Evolutionary conservation across 2,329 filamentous ascomycete species (phyloP), one percentile per base, ranked within the genome.

Genomic region (Fonsecaea multimorphosa): DNA sequence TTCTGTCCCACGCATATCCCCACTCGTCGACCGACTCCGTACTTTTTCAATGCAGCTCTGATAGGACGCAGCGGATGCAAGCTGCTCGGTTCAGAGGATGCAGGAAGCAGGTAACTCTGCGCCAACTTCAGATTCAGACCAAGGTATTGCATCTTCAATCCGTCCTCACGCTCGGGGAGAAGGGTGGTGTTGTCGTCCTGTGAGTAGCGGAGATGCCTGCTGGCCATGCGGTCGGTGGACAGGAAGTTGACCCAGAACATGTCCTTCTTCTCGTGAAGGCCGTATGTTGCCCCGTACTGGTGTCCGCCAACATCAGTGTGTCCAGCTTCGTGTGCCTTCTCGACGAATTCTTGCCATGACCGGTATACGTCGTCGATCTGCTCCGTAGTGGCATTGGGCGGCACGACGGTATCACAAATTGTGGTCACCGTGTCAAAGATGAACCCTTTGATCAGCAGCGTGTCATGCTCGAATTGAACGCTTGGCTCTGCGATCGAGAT

Each of bases 121-220:
- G 61, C 54, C n/a, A 63, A 22, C 38, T 58, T 63, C 36, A 63
- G 31, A 31, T 63, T 58, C 38, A 63, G 54, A 9, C 61, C 61
- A 27, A 63, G 38, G 31, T 63, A 63, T 36, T 63, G 31, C 38
- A 63, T 16, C n/a, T 58, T 58, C 40, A 63, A 31, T 2, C 54
- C 36, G 8, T 58, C 61, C 40, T 63, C 61, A 4, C 61, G 53
- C 40, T 63, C 61, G 29, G 53, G 29, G n/a, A 63, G 54, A 16
- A 63, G 61, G 9, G 14, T 52, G n/a, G 27, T 32, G n/a, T 63
- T 19, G 24, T 63, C 54, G 31, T 58, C 34, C n/a, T 24, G 32
- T 5, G 52, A 56, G 32, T 49, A 63, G 16, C 36, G 40, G 8
- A 63, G 24, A 46, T 36, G 11, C 19, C 22, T 46, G 60, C 36